Base-by-base conservation (phyloP, 2,329 filamentous ascomycete genomes). In the Stemphylium beticola region DNA sequence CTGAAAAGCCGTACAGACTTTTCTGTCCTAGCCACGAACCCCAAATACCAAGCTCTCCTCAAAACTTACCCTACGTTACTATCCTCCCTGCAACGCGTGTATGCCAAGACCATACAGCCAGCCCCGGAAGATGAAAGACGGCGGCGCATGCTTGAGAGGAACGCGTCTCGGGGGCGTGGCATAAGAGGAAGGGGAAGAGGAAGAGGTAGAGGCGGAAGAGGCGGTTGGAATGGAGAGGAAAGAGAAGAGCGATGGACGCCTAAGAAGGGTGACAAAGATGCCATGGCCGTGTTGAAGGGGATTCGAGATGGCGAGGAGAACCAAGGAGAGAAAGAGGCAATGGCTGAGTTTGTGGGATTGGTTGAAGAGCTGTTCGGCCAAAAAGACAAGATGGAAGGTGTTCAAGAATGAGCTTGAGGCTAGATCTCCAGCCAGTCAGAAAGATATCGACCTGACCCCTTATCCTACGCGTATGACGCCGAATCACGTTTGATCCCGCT, bases 341-440 rank as follows among this genome's bases (percentile, higher is more conserved):
- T 81, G 65, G 63, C 58, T 4, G 76, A 79, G 41, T 81, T 80
- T 61, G 72, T 70, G 38, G 55, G 49, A 24, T 54, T 73, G 29
- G 60, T 73, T 5, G 61, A 64, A 22, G 66, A 72, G 41, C 56
- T 61, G 0, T 68, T 72, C 45, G 64, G 55, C 32, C 18, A 55
- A 3, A 41, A 33, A 31, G 50, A 49, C 10, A 45, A 54, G 24
- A 45, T 20, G 18, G 29, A 22, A 14, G 31, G 34, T 4, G 45
- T 38, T 43, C 32, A 49, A n/a, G 36, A 2, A 9, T 8, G 20
- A 17, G 38, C 31, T 11, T 26, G 5, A 12, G 18, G 22, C 20
- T 26, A 15, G 7, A 15, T 4, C 40, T 18, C 14, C n/a, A 4
- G 5, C 14, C 9, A 32, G 18, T 10, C 10, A 15, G 17, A 32